These are phyloP conservation scores for Crithidia bombi DNA, from an alignment of 208 protist species.

Conservation along the genomic window DNA sequence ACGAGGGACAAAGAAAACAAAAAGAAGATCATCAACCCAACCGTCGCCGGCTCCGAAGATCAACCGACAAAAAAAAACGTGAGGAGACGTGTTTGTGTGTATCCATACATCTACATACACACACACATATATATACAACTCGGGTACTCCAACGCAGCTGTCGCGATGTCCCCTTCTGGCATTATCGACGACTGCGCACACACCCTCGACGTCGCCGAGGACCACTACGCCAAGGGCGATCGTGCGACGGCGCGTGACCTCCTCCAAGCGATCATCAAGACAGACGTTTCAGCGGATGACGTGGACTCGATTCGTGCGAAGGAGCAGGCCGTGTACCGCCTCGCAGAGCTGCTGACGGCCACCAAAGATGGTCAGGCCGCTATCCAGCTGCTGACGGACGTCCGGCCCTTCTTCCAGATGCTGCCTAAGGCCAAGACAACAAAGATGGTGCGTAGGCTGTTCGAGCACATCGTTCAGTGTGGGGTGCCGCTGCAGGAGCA, in stretches of 20 bases:
- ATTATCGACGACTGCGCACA: slow-evolving; percentile 26
- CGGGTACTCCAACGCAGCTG: too few species aligned
- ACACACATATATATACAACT: neutral
- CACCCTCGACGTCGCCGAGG: slow-evolving; percentile 61
- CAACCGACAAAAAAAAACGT: too few species aligned
- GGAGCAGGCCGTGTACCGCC: slow-evolving; percentile 83
- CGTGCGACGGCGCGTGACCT: slow-evolving; percentile 55
- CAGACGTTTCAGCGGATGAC: slow-evolving; percentile 54
- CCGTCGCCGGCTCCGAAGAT: too few species aligned
- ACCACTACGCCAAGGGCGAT: slow-evolving; percentile 58
- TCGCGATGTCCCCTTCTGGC: slow-evolving; percentile 10
- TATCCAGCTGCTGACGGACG: slow-evolving; percentile 60
- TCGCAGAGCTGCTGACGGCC: slow-evolving; percentile 64
- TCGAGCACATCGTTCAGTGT: slow-evolving; percentile 82
- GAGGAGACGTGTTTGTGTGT: neutral
- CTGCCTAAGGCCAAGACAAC: slow-evolving; percentile 93
- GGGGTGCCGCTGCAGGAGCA: slow-evolving; percentile 83
- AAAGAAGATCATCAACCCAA: too few species aligned
- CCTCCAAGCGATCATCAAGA: slow-evolving; percentile 53
- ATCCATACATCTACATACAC: neutral
- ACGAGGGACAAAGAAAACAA: too few species aligned
- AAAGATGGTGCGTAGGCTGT: slow-evolving; percentile 91
- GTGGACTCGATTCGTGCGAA: slow-evolving; percentile 69
- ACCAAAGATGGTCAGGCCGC: slow-evolving; percentile 61
- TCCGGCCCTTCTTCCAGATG: slow-evolving; percentile 79